Conservation (phyloP, 257 asterid genomes). For the Verbascum thapsus region DNA sequence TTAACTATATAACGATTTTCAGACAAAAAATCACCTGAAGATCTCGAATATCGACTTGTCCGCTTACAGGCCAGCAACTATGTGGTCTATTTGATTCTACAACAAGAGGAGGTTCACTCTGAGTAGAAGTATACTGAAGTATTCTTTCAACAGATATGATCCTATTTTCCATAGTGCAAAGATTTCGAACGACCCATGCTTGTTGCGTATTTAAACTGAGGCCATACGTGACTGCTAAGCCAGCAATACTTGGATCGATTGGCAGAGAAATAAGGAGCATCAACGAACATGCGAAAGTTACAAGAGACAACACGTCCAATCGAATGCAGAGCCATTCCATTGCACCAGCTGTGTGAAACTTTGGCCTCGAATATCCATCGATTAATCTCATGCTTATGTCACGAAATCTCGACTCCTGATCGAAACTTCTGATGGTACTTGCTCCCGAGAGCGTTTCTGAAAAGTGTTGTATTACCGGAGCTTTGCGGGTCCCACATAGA, state of each 20-base stretch:
- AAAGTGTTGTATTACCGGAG: slow-evolving; percentile 89
- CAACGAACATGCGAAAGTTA: slow-evolving; percentile 67
- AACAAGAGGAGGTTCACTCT: slow-evolving; percentile 80
- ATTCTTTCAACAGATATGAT: slow-evolving; percentile 92
- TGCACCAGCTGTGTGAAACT: slow-evolving; percentile 70
- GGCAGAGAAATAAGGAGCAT: slow-evolving; percentile 74
- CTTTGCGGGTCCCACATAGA: slow-evolving; percentile 77
- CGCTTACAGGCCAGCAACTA: slow-evolving; percentile 65
- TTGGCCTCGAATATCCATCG: slow-evolving; percentile 81
- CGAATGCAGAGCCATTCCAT: slow-evolving; percentile 97
- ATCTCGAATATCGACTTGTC: slow-evolving; percentile 66
- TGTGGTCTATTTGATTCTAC: slow-evolving; percentile 65
- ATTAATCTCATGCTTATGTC: slow-evolving; percentile 68
- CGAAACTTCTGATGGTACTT: slow-evolving; percentile 78
- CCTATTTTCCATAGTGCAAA: slow-evolving; percentile 73
- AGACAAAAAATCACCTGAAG: slow-evolving; percentile 67
- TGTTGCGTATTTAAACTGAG: slow-evolving; percentile 71
- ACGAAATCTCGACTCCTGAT: slow-evolving; percentile 69
- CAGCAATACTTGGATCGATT: slow-evolving; percentile 88
- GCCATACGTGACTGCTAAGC: slow-evolving; percentile 85
- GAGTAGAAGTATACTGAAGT: slow-evolving; percentile 68
- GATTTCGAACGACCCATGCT: slow-evolving; percentile 68
- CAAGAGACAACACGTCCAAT: slow-evolving; percentile 66
- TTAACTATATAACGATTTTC: not conserved
- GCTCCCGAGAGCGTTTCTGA: slow-evolving; percentile 92